Evolutionary conservation across 2,329 filamentous ascomycete genomes (phyloP), one percentile per base, ranked within the genome.

Genomic region (Rhinocladiella similis): DNA sequence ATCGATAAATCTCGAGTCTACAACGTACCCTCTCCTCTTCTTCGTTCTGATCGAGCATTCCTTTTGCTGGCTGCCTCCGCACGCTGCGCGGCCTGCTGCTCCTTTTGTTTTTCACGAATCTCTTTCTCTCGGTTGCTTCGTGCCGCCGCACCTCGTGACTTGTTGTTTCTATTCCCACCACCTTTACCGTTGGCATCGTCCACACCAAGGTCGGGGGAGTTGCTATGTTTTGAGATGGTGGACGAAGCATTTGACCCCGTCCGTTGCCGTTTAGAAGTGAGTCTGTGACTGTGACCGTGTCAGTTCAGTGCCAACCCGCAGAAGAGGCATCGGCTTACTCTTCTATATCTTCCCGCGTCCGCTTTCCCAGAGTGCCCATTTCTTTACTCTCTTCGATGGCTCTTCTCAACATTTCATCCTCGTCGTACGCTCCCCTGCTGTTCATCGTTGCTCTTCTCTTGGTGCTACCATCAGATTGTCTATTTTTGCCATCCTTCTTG

Each of bases 401-500:
- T 64, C 89, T 85, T 53, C 91, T 85, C 38, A 99, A 73, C 67
- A 92, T 87, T 70, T 95, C 91, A 66, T 96, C 92, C 73, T 99
- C 94, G 63, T 97, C 92, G 66, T 97, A 97, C 19, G 91, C 93
- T 41, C 93, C 92, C 60, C 93, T 86, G 71, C 94, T 99, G 69
- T 97, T 96, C 91, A 97, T 97, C 5, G 94, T 99, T 18, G 91
- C 96, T 25, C 94, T 84, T 57, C 94, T 85, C 72, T 97, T 97
- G 36, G 87, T 85, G 50, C 83, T 57, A 33, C 81, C 52, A 84
- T 81, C 42, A n/a, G n/a, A n/a, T 74, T 73, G 43, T 80, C 77
- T 41, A 79, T 80, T 63, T 77, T 83, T 47, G 75, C 74, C 57
- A 72, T 62, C 73, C 75, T 51, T 74, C 66, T 54, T 78, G 29